phyloP scores from a whole-genome alignment of 2,329 filamentous ascomycete species.

The Fusarium zealandicum region DNA sequence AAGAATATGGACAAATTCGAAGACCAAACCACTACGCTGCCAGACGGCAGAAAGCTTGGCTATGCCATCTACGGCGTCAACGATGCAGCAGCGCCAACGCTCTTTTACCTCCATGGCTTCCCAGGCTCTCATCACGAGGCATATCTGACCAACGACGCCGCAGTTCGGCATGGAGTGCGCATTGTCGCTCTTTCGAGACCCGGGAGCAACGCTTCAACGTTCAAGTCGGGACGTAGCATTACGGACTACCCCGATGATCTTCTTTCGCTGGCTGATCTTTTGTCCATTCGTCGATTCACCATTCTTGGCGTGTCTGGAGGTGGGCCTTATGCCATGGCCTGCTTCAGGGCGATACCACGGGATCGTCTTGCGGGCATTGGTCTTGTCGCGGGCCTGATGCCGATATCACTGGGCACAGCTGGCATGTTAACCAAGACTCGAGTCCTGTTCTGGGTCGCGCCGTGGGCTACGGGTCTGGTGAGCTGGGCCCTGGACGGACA shows the following conservation, averaged over 20 bases:
- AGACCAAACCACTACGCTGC: conserved; percentile 8
- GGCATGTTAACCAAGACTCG: conserved; percentile 20
- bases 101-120: conserved; percentile 24
- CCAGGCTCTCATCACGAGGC: conserved; percentile 28
- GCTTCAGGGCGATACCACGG: conserved; percentile 4
- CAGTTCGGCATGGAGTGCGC: conserved; percentile 3
- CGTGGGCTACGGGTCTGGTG: conserved; percentile 2
- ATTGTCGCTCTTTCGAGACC: conserved; percentile 16
- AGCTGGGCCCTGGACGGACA: conserved; percentile 14
- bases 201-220: conserved; percentile 20
- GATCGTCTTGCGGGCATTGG: conserved; percentile 13
- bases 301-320: conserved; percentile 20
- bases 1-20: conserved; percentile 5
- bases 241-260: conserved; percentile 17
- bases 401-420: conserved; percentile 14
- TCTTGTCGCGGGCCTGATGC: conserved; percentile 19
- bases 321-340: conserved; percentile 22
- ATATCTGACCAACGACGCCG: conserved; percentile 2
- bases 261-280: background rate
- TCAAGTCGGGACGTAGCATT: conserved; percentile 12
- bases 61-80: conserved; percentile 23
- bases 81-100: conserved; percentile 5
- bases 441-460: conserved; percentile 16
- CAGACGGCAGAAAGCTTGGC: conserved; percentile 16
- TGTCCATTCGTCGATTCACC: background rate